Evolutionary conservation across 805 yeast species (phyloP), one percentile per base, ranked within the genome.

Genomic region (Barnettozyma salicaria): DNA sequence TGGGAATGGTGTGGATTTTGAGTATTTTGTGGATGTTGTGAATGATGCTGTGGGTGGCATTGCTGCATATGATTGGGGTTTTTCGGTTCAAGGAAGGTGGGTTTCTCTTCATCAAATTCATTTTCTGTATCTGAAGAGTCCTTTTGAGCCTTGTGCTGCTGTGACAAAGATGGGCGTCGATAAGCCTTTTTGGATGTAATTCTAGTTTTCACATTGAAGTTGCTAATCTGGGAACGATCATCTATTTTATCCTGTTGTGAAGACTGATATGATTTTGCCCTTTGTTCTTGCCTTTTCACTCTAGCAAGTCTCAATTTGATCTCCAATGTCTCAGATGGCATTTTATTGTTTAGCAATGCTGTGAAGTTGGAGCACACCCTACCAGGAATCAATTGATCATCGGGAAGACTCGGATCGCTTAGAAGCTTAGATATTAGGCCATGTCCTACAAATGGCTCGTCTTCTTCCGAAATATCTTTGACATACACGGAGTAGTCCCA

Each of bases 331-430:
- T 74, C 70, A 1, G 68, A 56, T 10, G 71, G 58, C 27, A 47
- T 56, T 49, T 40, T 47, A 59, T 55, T 45, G 14, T 36, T 41
- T 42, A 50, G 61, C 48, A 74, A 55, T 32, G 72, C 69, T 20
- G 76, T 65, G 36, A 78, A 64, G 49, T 71, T 77, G 38, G 74
- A 74, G 47, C 81, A 76, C 24, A 78, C 76, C 38, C 80, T 48
- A 4, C 73, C 73, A 4, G 70, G 67, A 10, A 80, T 74, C 5
- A 79, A 65, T 5, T 68, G 33, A n/a, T 52, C 57, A 13, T 45
- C 42, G 12, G 40, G 17, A 3, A 43, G 40, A 12, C 32, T 35
- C 12, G 21, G 24, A 24, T 61, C 7, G 52, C 53, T 56, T 5
- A 54, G 32, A 2, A 67, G 36, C 27, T 55, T 59, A 4, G 70